Conservation (phyloP, 257 asterid species). For the Solanum piurae region DNA sequence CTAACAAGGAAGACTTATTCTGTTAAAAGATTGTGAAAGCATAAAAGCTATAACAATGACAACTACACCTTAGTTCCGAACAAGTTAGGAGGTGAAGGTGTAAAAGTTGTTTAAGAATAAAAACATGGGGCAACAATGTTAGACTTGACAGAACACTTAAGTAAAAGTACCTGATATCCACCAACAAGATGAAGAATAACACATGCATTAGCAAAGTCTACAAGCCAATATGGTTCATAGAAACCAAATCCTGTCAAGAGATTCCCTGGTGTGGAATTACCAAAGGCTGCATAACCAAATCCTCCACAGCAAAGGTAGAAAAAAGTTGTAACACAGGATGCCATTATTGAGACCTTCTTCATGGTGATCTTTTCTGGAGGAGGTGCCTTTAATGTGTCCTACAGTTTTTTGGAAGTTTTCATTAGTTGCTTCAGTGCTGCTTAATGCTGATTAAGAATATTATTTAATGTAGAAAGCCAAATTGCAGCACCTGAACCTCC, state of each 20-base stretch:
- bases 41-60: not conserved
- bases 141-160: not conserved
- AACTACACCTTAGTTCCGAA: not conserved
- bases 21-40: not conserved
- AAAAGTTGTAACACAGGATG: slow-evolving; percentile 44
- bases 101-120: not conserved
- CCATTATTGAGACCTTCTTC: slow-evolving; percentile 54
- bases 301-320: slow-evolving; percentile 90
- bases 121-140: not conserved
- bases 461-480: not conserved
- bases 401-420: slow-evolving; percentile 1
- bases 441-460: not conserved
- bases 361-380: slow-evolving; percentile 61
- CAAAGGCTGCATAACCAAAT: slow-evolving; percentile 87
- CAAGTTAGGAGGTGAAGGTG: not conserved
- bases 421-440: not conserved
- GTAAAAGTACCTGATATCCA: slow-evolving; percentile 58
- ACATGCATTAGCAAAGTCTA: slow-evolving; percentile 82
- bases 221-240: slow-evolving; percentile 74
- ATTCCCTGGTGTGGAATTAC: slow-evolving; percentile 75
- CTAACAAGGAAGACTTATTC: not conserved
- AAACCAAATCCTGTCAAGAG: slow-evolving; percentile 82
- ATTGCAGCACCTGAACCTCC: slow-evolving; percentile 48
- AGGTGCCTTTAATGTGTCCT: slow-evolving; percentile 62
- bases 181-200: slow-evolving; percentile 68